phyloP scores from a whole-genome alignment of 1,139 yeast species.

The Candida tetrigidarum region DNA sequence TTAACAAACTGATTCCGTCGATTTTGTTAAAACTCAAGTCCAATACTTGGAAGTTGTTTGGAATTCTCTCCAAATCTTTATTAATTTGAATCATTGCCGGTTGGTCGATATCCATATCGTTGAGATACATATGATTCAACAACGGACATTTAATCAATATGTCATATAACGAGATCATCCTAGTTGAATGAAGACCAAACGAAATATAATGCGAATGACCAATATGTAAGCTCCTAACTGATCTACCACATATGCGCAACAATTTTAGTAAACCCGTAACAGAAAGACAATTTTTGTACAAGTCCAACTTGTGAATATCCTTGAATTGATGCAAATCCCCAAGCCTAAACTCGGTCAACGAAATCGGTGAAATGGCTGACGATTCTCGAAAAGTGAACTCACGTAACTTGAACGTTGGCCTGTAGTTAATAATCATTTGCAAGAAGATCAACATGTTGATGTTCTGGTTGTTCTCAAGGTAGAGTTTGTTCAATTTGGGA shows the following conservation, averaged over 20 bases:
- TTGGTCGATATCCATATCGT: conserved; percentile 44
- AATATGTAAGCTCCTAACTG: conserved; percentile 24
- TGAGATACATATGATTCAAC: conserved; percentile 29
- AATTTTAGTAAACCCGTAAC: conserved; percentile 36
- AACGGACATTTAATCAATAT: conserved; percentile 29
- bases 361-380: conserved; percentile 17
- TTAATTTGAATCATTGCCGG: conserved; percentile 36
- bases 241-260: conserved; percentile 24
- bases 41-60: conserved; percentile 24
- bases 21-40: conserved; percentile 45
- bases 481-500: conserved; percentile 24
- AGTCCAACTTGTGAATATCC: conserved; percentile 32
- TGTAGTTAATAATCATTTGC: conserved; percentile 33
- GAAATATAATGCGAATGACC: conserved; percentile 38
- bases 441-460: conserved; percentile 34
- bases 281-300: conserved; percentile 38
- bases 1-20: conserved; percentile 46
- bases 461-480: conserved; percentile 39
- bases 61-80: conserved; percentile 23
- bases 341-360: conserved; percentile 30
- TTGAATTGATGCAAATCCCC: conserved; percentile 31
- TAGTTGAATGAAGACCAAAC: conserved; percentile 25
- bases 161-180: conserved; percentile 23
- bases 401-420: conserved; percentile 29
- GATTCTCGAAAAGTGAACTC: conserved; percentile 38